These are phyloP conservation scores for Trypanosoma boissoni DNA, from an alignment of 208 protist species.

Conservation along the genomic window DNA sequence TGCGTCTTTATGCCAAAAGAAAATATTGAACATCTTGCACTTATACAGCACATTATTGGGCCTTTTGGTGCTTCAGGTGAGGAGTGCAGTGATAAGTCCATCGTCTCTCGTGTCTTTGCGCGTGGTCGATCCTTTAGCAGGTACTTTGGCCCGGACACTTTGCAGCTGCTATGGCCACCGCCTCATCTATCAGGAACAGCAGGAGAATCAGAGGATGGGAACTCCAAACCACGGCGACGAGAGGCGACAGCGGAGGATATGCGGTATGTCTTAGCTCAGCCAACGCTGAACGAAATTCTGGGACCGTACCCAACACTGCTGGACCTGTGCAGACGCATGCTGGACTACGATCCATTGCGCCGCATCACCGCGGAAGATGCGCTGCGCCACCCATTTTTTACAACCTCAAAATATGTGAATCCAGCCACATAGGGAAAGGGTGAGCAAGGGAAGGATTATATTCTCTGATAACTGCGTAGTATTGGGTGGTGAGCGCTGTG, in stretches of 20 bases:
- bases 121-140: constrained; percentile 46
- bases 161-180: constrained; percentile 46
- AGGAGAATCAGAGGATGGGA: neutral
- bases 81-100: constrained; percentile 4
- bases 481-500: too few species aligned
- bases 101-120: constrained; percentile 32
- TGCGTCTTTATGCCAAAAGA: constrained; percentile 75
- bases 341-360: constrained; percentile 84
- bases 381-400: constrained; percentile 82
- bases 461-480: neutral
- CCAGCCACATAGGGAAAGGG: neutral
- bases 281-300: constrained; percentile 60
- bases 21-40: constrained; percentile 72
- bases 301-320: constrained; percentile 46
- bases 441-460: neutral
- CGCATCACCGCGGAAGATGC: constrained; percentile 90
- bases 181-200: neutral
- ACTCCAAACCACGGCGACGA: constrained; percentile 3
- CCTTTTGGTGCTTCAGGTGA: constrained; percentile 30
- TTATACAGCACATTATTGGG: constrained; percentile 76
- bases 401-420: neutral
- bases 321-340: constrained; percentile 62
- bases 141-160: constrained; percentile 50
- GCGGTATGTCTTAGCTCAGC: constrained; percentile 46
- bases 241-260: constrained; percentile 40